phyloP scores from a whole-genome alignment of 495 filamentous ascomycete species.

The Elasticomyces elasticus region DNA sequence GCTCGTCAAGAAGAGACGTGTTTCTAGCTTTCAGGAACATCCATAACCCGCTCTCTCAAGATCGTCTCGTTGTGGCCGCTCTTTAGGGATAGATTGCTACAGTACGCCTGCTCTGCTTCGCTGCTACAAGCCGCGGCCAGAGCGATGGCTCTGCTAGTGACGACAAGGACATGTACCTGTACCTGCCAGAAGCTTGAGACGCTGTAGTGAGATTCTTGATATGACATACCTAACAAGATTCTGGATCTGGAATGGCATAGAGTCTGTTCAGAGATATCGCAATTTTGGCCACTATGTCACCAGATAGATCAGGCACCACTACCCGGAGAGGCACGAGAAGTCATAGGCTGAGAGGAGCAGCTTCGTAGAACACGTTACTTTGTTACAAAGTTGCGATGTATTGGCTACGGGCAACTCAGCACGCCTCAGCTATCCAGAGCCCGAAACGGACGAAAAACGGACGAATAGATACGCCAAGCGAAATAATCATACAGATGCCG shows the following conservation, averaged over 20 bases:
- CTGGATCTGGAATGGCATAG: neutral
- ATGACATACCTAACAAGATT: too few species aligned
- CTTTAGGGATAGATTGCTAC: too few species aligned
- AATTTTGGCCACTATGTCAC: neutral
- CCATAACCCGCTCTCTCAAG: too few species aligned
- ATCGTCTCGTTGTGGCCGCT: too few species aligned
- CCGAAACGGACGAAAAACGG: neutral
- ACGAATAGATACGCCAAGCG: neutral
- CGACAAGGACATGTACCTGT: too few species aligned
- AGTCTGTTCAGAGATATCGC: neutral
- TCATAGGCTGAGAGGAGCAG: neutral
- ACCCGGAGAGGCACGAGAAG: neutral
- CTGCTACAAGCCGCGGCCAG: too few species aligned
- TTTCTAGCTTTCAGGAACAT: too few species aligned
- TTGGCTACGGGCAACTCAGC: neutral
- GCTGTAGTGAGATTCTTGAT: too few species aligned
- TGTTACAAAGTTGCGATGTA: neutral
- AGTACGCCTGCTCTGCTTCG: too few species aligned
- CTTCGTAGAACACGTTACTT: neutral
- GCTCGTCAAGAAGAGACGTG: too few species aligned
- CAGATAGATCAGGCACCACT: neutral
- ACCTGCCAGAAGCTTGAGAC: too few species aligned
- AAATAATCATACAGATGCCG: neutral
- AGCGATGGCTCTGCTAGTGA: too few species aligned
- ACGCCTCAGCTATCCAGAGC: neutral